Evolutionary conservation across 176 grass and related monocot species (phyloP), one percentile per base, ranked within the genome.

Genomic region (Oropetium thomaeum): DNA sequence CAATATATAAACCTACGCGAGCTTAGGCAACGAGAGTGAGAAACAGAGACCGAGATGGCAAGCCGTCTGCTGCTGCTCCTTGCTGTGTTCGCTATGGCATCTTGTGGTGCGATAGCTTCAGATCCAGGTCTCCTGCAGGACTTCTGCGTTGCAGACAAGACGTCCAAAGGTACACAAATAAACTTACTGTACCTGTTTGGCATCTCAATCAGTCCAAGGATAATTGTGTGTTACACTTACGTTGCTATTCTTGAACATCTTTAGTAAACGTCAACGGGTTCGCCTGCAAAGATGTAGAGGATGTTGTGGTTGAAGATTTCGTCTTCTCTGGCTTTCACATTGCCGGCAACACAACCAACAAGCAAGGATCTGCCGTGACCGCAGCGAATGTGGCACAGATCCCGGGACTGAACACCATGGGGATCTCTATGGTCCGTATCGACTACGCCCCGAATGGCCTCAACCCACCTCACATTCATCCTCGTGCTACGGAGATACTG

Each of bases 391-490:
- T 71, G 3, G 64, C 68, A 10, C 62, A 81, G 48, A 70, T 81
- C 30, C 52, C 62, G 1, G 84, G 76, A 5, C 29, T 87, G 16
- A 87, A 87, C 84, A 87, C 84, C 10, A 42, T 54, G 20, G 78
- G 62, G 7, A 49, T 87, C 41, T 69, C 71, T 4, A 14, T 76
- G 8, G 78, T 37, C 54, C 84, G 78, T 15, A 63, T 87, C 1
- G 78, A 87, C 84, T 87, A 68, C 8, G 77, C 68, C 10, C 70
- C 84, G 0, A 51, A 71, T 0, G 84, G 84, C 58, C 71, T 81
- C 41, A 87, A 87, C 70, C 77, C 84, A 54, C 84, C 63, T 14
- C 78, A 87, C 64, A 85, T 2, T n/a, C 83, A 85, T 48, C 83
- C 75, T 1, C 76, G 83, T 13, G 76, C 83, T 22, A 80, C 77